Conservation (phyloP, 1,284 basidiomycete species). For the Ceratobasidium sp. region DNA sequence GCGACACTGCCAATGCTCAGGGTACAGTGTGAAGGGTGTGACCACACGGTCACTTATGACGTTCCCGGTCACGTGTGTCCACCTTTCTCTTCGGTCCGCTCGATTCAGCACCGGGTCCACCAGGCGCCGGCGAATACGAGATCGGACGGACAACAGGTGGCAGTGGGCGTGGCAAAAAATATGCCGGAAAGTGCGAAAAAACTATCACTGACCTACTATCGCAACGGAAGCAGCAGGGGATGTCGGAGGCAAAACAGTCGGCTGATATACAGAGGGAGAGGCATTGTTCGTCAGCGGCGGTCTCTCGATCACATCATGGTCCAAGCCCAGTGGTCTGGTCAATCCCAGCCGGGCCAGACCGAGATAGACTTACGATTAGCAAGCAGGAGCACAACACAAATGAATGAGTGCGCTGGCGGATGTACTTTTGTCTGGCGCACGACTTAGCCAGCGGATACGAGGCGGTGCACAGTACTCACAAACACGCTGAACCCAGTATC, state of each 20-base stretch:
- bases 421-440: constrained; percentile 31
- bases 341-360: neutral
- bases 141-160: neutral
- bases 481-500: neutral
- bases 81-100: constrained; percentile 7
- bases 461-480: neutral
- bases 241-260: constrained; percentile 17
- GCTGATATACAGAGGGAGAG: constrained; percentile 4
- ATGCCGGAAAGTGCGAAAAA: neutral
- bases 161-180: neutral
- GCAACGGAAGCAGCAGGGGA: constrained; percentile 15
- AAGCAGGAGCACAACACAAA: constrained; percentile 30
- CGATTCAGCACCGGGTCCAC: neutral
- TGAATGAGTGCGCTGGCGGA: constrained; percentile 29
- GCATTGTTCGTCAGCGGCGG: constrained; percentile 13
- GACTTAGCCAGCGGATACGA: neutral
- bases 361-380: constrained; percentile 35
- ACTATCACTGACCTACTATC: constrained; percentile 2
- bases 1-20: constrained; percentile 21
- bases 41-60: constrained; percentile 34
- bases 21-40: constrained; percentile 35
- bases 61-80: neutral
- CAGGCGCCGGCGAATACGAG: constrained; percentile 6
- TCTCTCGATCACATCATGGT: constrained; percentile 5
- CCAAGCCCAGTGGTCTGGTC: neutral